These are phyloP conservation scores for Lunularia cruciata DNA, from an alignment of 225 moss, liverwort and hornwort species.

Conservation along the genomic window DNA sequence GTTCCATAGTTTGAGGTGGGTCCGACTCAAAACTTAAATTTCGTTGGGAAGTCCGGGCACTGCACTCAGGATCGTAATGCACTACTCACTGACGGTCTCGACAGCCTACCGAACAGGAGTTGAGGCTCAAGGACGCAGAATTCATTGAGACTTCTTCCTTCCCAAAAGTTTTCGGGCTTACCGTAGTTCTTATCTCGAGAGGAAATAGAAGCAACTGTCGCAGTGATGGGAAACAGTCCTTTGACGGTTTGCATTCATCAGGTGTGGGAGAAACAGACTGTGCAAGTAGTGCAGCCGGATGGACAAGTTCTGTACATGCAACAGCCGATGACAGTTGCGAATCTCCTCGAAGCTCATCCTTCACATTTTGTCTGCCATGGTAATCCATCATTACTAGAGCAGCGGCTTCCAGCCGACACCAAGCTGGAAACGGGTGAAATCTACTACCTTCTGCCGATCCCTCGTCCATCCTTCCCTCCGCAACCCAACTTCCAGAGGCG, in stretches of 20 bases:
- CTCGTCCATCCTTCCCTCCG: constrained; percentile 1
- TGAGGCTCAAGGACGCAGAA: not conserved
- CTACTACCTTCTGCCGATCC: constrained; percentile 43
- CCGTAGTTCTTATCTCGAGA: too few relatives aligned
- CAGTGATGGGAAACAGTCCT: constrained; percentile 45
- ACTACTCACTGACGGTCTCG: too few relatives aligned
- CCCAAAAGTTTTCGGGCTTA: too few relatives aligned
- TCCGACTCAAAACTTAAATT: too few relatives aligned
- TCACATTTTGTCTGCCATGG: constrained; percentile 42
- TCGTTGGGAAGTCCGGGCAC: too few relatives aligned
- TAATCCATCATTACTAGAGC: constrained; percentile 40
- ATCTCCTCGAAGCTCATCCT: constrained; percentile 36
- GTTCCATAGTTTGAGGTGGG: too few relatives aligned
- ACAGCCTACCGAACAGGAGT: not conserved
- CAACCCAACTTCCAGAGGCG: constrained; percentile 6
- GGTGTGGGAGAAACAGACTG: constrained; percentile 39
- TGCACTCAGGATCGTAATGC: too few relatives aligned
- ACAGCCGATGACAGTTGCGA: constrained; percentile 37
- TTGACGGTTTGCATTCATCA: constrained; percentile 40
- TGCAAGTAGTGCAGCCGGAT: constrained; percentile 47
- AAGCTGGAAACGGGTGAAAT: constrained; percentile 42
- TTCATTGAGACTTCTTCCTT: too few relatives aligned
- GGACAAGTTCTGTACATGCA: constrained; percentile 46
- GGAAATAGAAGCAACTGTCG: not conserved
- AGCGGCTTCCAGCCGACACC: constrained; percentile 30